Base-by-base conservation (phyloP, 148 eudicot genomes). In the Agrostemma githago region DNA sequence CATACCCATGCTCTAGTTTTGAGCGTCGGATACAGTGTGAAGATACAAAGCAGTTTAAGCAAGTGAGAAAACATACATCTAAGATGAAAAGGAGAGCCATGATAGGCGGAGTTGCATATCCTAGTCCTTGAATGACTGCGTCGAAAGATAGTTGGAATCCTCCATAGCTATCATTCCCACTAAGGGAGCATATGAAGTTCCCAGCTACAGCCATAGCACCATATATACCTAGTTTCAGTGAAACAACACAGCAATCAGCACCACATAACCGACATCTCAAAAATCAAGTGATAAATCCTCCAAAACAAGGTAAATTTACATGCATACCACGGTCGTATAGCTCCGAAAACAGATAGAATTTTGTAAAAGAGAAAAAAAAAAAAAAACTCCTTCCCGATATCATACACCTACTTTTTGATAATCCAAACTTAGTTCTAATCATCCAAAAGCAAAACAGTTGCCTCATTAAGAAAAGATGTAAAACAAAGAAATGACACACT, bases 81-180 rank as follows among this genome's bases (percentile, higher is more conserved):
- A 96, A 81, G 76, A 92, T 96, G 77, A 96, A 96, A 67, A 96
- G 96, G 75, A 96, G 90, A 61, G 95, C 97, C 99, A 96, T 96
- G 17, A 96, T 96, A 38, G 99, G 99, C 10, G 94, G 97, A 80
- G 90, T 83, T 72, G 97, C 97, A 84, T 96, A 96, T 82, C 99
- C 99, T 69, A 96, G 85, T 81, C 99, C 99, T 84, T 81, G 75
- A 20, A 96, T 87, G 71, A 96, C 81, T 57, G 96, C 94, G 84
- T 92, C 92, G 42, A 90, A 77, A 12, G 92, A 85, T 62, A 70
- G 83, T 64, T 84, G 78, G 65, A 89, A 95, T 53, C 97, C 99
- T 73, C 97, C 99, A 10, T 72, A 72, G 86, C 82, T 78, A 78
- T 92, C 97, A 43, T 87, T 81, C 42, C 97, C 99, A 12, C 86